These are phyloP conservation scores for Porodaedalea pini DNA, from an alignment of 1,284 basidiomycete species.

Conservation along the genomic window DNA sequence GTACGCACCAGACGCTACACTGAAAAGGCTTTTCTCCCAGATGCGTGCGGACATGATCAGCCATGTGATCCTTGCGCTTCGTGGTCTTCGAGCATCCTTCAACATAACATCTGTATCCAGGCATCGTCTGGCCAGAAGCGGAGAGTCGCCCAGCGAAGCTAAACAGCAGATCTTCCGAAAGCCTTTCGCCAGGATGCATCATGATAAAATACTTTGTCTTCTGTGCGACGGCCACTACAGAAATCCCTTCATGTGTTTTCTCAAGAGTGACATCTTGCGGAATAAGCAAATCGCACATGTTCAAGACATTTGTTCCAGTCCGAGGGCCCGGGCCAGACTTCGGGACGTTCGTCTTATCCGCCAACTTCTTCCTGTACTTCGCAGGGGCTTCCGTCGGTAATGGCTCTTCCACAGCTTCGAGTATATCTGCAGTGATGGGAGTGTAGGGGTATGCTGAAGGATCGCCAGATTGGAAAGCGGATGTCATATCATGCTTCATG, in stretches of 20 bases:
- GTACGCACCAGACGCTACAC: constrained; percentile 54
- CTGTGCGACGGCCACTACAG: constrained; percentile 46
- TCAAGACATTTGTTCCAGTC: constrained; percentile 6
- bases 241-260: constrained; percentile 58
- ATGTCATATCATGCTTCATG: neutral
- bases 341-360: constrained; percentile 6
- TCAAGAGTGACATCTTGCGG: constrained; percentile 24
- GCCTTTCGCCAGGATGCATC: constrained; percentile 49
- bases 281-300: constrained; percentile 7
- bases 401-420: constrained; percentile 5
- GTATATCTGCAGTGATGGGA: constrained; percentile 10
- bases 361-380: constrained; percentile 2
- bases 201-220: constrained; percentile 51
- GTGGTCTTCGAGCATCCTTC: constrained; percentile 58
- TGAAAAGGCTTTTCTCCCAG: constrained; percentile 61
- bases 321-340: neutral
- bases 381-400: neutral
- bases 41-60: constrained; percentile 67
- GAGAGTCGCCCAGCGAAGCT: constrained; percentile 64
- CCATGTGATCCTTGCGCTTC: constrained; percentile 66
- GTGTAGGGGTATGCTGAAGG: constrained; percentile 1
- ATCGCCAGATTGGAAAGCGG: neutral
- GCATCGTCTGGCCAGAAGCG: constrained; percentile 47
- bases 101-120: constrained; percentile 65
- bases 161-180: constrained; percentile 60